Percentiles rank a stretch among this genome's conserved stretches.
Evolutionary conservation across 208 protist species (phyloP).

Genomic region (Crithidia fasciculata): DNA sequence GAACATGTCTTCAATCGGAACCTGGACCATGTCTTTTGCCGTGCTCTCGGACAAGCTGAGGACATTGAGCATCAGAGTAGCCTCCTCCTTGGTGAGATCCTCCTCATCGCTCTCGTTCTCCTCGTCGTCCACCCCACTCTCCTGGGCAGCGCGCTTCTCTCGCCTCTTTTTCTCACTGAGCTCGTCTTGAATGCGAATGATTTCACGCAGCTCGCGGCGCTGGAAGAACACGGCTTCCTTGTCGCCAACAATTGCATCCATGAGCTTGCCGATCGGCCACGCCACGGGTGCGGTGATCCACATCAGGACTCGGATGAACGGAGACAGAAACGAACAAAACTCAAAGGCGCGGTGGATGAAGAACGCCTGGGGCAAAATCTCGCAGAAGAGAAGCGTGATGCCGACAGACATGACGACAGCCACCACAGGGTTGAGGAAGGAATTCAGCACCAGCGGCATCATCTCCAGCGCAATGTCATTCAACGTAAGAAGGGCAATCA

Average conservation of each 20-base stretch:
- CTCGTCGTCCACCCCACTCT: slow-evolving; percentile 23
- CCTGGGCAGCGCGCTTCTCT: slow-evolving; percentile 25
- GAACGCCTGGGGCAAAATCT: slow-evolving; percentile 78
- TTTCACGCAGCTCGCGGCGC: slow-evolving; percentile 57
- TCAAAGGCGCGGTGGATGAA: slow-evolving; percentile 67
- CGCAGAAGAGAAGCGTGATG: slow-evolving; percentile 70
- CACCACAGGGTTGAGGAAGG: slow-evolving; percentile 54
- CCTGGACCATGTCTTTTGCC: slow-evolving; percentile 50
- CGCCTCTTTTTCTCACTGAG: slow-evolving; percentile 30
- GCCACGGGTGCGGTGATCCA: slow-evolving; percentile 60
- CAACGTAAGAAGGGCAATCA: slow-evolving; percentile 66
- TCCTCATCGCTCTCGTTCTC: slow-evolving; percentile 43
- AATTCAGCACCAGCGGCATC: slow-evolving; percentile 72
- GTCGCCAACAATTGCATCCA: slow-evolving; percentile 67
- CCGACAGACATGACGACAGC: slow-evolving; percentile 58
- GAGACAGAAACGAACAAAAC: slow-evolving; percentile 53
- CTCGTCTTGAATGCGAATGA: slow-evolving; percentile 69
- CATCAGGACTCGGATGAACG: slow-evolving; percentile 62
- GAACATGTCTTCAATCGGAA: slow-evolving; percentile 51
- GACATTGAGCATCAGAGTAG: slow-evolving; percentile 73
- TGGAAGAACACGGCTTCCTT: slow-evolving; percentile 68
- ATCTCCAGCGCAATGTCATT: slow-evolving; percentile 73
- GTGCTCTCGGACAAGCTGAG: slow-evolving; percentile 68
- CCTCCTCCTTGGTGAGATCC: slow-evolving; percentile 63
- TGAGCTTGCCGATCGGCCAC: slow-evolving; percentile 69